Evolutionary conservation across 768 basidiomycete species (phyloP), one percentile per base, ranked within the genome.

Genomic region (Albatrellus ellisii): DNA sequence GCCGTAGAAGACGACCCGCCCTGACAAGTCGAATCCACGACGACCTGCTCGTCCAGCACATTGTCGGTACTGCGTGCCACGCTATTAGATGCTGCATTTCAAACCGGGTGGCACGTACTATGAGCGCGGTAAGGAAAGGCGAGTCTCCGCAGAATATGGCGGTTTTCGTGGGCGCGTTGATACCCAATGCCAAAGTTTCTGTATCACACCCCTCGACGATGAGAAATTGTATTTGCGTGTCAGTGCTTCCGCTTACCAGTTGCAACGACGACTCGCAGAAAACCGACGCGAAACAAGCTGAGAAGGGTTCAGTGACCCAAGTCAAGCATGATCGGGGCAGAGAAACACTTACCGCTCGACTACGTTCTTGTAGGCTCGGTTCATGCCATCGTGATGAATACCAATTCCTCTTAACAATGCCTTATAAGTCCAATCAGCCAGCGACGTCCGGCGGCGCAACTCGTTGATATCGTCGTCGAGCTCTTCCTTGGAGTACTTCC

Each of bases 1-100:
- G 18, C 79, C 80, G 51, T 78, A 81, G 60, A 85, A 84, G 2
- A 84, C 64, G 29, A 83, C 79, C 40, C 78, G 78, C 6, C 81
- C 80, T 0, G 77, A 62, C 5, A 77, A 65, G 51, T 83, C 79
- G 45, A 67, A 81, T 2, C 80, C 81, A 52, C 81, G 69, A 32
- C 81, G 70, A 44, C 81, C 80, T 29, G 80, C 80, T 55, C 80
- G 69, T 42, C 81, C 81, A 34, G 77, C 70, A 45, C 78, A 79
- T 65, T 83, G 80, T 9, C 81, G 74, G 54, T 77, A 83, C 76
- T 78, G 49, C 25, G 24, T 27, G 46, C 46, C 48, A 41, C 40
- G 42, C 36, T 36, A 43, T 39, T 45, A 14, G 21, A 8, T 1
- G 22, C 40, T 36, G 12, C 15, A n/a, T n/a, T n/a, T n/a, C n/a